These are phyloP conservation scores for Kwoniella shandongensis DNA, from an alignment of 768 basidiomycete species.

Conservation along the genomic window DNA sequence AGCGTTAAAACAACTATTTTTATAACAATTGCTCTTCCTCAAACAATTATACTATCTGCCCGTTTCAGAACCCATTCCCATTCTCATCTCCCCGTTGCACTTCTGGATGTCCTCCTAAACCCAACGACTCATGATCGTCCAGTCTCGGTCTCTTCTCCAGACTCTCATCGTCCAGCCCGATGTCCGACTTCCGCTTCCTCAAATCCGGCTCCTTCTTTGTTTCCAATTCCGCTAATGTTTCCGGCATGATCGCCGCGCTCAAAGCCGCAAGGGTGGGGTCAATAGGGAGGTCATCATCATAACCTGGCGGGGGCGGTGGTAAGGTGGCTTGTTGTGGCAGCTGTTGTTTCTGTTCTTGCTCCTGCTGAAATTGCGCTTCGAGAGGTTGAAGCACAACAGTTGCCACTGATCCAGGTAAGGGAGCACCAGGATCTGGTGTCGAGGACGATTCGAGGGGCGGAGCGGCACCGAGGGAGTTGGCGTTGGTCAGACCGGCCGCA, in stretches of 20 bases:
- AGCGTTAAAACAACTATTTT: too few species aligned
- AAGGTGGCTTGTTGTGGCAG: neutral
- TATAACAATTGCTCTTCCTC: too few species aligned
- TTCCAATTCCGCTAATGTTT: conserved; percentile 26
- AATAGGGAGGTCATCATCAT: conserved; percentile 13
- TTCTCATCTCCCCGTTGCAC: neutral
- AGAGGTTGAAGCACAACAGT: neutral
- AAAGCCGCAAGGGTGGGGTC: conserved; percentile 21
- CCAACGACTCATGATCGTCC: neutral
- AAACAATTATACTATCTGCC: too few species aligned
- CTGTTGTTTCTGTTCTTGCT: conserved; percentile 1
- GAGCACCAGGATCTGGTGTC: neutral
- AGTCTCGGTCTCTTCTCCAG: conserved; percentile 2
- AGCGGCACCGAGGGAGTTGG: conserved; percentile 5
- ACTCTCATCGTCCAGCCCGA: neutral
- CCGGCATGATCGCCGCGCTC: conserved; percentile 4
- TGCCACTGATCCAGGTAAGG: neutral
- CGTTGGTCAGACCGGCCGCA: conserved; percentile 30
- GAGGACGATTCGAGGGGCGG: neutral
- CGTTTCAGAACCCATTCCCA: neutral
- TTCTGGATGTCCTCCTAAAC: neutral
- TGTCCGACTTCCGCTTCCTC: conserved; percentile 17
- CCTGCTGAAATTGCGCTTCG: neutral
- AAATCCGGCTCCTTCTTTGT: conserved; percentile 1
- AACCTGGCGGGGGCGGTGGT: neutral